Conservation (phyloP, 2,329 filamentous ascomycete genomes). For the Hypoxylon sp. region DNA sequence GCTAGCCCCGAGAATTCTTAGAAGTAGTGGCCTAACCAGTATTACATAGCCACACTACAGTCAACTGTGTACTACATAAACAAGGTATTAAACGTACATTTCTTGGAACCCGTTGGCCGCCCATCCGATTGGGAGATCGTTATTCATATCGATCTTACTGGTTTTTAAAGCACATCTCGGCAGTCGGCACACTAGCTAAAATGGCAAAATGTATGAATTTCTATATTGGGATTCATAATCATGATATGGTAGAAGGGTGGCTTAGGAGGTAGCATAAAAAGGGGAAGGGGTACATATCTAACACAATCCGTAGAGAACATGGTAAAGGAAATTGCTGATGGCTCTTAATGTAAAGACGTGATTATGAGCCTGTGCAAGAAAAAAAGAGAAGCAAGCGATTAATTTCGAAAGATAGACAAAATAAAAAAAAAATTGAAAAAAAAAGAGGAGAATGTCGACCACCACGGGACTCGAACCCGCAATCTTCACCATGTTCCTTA, state of each 20-base stretch:
- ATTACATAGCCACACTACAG: neutral
- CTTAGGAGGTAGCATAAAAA: too few species aligned
- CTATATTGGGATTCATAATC: too few species aligned
- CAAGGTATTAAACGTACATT: too few species aligned
- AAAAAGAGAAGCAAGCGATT: neutral
- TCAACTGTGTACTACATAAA: neutral
- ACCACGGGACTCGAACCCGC: conserved; percentile 48
- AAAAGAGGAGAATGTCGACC: conserved; percentile 30
- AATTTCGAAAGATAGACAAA: neutral
- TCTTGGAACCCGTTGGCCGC: neutral
- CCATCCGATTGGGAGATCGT: neutral
- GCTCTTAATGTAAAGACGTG: neutral
- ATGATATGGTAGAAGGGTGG: too few species aligned
- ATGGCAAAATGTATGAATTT: too few species aligned
- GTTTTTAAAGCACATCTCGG: neutral
- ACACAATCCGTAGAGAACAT: too few species aligned
- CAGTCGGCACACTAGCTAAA: neutral
- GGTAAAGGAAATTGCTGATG: too few species aligned
- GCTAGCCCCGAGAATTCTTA: neutral
- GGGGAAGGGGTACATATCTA: too few species aligned
- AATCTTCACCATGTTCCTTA: conserved; percentile 46
- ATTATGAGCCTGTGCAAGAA: neutral
- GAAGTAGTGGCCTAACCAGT: neutral
- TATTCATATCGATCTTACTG: neutral
- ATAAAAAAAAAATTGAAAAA: conserved; percentile 9